Evolutionary conservation across 176 grass and related monocot genomes (phyloP).

Genomic region (Triticum dicoccoides): DNA sequence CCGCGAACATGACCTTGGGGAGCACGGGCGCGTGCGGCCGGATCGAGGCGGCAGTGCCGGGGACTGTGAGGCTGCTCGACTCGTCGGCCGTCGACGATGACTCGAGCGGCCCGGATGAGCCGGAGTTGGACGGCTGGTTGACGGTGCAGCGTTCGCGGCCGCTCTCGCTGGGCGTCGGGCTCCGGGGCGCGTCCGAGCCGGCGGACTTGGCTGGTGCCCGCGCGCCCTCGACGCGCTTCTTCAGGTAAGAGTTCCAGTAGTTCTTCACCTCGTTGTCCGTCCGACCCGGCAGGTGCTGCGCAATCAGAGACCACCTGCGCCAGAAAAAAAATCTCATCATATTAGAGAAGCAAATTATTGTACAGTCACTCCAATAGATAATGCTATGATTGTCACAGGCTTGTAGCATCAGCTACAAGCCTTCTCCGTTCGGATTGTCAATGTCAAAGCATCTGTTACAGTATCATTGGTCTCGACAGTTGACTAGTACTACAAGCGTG

Average conservation of each 20-base stretch:
- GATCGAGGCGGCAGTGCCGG: not conserved
- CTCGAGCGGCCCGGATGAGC: conserved; percentile 25
- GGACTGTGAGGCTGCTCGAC: conserved; percentile 32
- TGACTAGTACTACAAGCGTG: not conserved
- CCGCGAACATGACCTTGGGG: conserved; percentile 80
- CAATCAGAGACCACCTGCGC: conserved; percentile 82
- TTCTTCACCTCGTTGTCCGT: conserved; percentile 98
- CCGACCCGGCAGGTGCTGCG: conserved; percentile 69
- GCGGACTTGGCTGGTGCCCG: conserved; percentile 14
- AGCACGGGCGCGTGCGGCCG: conserved; percentile 39
- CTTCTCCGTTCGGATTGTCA: not conserved
- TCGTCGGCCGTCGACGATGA: conserved; percentile 35
- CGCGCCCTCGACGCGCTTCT: conserved; percentile 59
- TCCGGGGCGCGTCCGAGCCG: conserved; percentile 13
- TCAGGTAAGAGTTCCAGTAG: conserved; percentile 95
- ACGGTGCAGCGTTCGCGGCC: not conserved
- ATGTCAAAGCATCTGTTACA: not conserved
- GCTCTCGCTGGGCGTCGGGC: conserved; percentile 11
- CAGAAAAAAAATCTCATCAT: not conserved
- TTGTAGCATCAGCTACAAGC: not conserved
- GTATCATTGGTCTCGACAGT: not conserved
- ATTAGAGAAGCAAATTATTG: not conserved
- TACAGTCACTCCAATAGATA: not conserved
- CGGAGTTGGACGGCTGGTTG: conserved; percentile 33
- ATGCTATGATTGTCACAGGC: not conserved